Base-by-base conservation (phyloP, 352 stramenopile species). In the Salisapilia sapeloensis region DNA sequence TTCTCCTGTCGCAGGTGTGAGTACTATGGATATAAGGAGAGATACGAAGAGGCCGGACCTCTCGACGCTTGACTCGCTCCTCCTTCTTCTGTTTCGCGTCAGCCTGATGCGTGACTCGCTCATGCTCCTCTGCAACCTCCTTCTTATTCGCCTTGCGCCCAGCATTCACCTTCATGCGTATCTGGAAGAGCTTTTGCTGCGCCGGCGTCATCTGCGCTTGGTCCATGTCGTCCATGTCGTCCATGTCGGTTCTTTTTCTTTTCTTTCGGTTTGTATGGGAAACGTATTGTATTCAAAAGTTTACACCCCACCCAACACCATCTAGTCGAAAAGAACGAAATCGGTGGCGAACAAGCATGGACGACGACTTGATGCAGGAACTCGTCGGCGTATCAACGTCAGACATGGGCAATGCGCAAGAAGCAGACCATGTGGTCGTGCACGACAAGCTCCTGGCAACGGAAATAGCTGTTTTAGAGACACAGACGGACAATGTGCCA, bases 151-250 rank as follows among this genome's bases (percentile, higher is more conserved):
- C 65, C 40, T 84, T 84, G 25, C 71, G 48, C 0, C 67, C 71
- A 4, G 67, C 69, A 40, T 87, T 87, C 28, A 84, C 67, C 44
- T 83, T 80, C 71, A 87, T 87, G 24, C 71, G 67, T 34, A 87
- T 48, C 55, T 87, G 60, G 47, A 87, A 87, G 38, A 87, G 61
- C 50, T 83, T 87, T 26, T 45, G 57, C 44, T 87, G 65, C 38
- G 65, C 69, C 14, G 67, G 63, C 40, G 67, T 83, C 67, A 84
- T 80, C 16, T 53, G 47, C 40, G 57, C 53, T 31, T 74, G 32
- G 15, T 53, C 36, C n/a, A n/a, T n/a, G 40, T 75, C 64, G 10
- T 64, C 46, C 19, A 16, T 21, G 30, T 66, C 53, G 32, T 22
- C 35, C 46, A 60, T 63, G 2, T 7, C 43, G n/a, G 8, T 17